These are phyloP conservation scores for Ceriops tagal DNA, from an alignment of 345 rosid species.

Conservation along the genomic window DNA sequence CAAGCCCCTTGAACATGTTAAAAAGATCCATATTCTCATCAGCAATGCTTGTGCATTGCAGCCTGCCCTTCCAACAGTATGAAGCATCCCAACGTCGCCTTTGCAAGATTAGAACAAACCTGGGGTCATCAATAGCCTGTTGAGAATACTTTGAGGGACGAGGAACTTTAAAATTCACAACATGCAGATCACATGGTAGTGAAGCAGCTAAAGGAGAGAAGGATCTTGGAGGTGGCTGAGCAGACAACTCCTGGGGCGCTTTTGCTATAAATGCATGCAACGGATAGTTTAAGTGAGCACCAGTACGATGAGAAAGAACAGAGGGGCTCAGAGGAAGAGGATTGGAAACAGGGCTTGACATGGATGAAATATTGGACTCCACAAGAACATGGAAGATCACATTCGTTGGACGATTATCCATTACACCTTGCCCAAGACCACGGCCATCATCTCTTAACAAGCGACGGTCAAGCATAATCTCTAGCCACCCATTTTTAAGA, in stretches of 20 bases:
- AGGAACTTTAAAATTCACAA: conserved; percentile 82
- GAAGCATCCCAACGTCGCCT: conserved; percentile 80
- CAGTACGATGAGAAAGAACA: conserved; percentile 68
- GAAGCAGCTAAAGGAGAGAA: conserved; percentile 72
- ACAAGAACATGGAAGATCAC: conserved; percentile 68
- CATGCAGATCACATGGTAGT: conserved; percentile 84
- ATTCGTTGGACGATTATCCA: conserved; percentile 78
- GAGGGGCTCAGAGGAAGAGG: conserved; percentile 66
- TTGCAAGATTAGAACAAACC: conserved; percentile 64
- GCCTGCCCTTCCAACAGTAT: conserved; percentile 56
- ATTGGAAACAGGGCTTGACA: conserved; percentile 39
- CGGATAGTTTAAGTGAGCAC: conserved; percentile 84
- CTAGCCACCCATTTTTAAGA: conserved; percentile 83
- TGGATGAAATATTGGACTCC: conserved; percentile 63
- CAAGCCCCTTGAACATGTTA: conserved; percentile 69
- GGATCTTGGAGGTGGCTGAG: conserved; percentile 43
- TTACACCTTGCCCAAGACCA: conserved; percentile 97
- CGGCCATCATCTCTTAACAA: conserved; percentile 85
- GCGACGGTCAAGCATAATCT: conserved; percentile 94
- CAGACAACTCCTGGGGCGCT: conserved; percentile 61
- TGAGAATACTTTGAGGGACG: conserved; percentile 67
- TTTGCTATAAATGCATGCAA: conserved; percentile 72
- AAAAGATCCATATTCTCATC: conserved; percentile 66
- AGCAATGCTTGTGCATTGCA: conserved; percentile 54
- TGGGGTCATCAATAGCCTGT: conserved; percentile 45